Base-by-base conservation (phyloP, 306 rosid genomes). In the Fragaria ananassa region DNA sequence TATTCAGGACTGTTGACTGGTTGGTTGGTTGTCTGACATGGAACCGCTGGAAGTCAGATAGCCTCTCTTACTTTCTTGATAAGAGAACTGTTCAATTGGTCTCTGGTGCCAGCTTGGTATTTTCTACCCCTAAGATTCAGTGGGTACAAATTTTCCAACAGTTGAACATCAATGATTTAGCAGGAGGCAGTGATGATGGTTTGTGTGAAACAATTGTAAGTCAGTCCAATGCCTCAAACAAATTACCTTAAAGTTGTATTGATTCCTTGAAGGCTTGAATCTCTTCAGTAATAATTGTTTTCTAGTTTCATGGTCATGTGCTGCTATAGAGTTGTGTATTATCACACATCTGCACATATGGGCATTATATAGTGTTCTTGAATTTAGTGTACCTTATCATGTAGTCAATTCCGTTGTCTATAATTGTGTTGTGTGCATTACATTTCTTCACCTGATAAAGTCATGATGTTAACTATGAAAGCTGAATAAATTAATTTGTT, bases 31-130 rank as follows among this genome's bases (percentile, higher is more conserved):
- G 46, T 44, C 19, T 81, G 71, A 77, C 77, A 18, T 84, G 81
- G 85, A 84, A 70, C 51, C 46, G 23, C 29, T 84, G 85, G 87
- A 84, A 78, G 65, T 81, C 78, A 9, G 70, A 76, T 63, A 60
- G n/a, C 78, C 73, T 81, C 25, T 74, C 76, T 10, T 84, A 74
- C 47, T 77, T 81, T 66, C 75, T 84, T 44, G 85, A 84, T 73
- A 81, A 74, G 62, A 84, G 85, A 78, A 37, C 78, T 63, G 18
- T 81, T 62, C 72, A 49, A 70, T 74, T 84, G 74, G 85, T 84
- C 67, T 84, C 87, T 8, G 87, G 85, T 68, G 85, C 87, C 51
- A 81, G 85, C 78, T 37, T 84, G 85, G 75, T 84, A 70, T 84
- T 81, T 65, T 74, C 82, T 69, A 74, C 85, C 44, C 78, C 85